Base-by-base conservation (phyloP, 2,329 filamentous ascomycete species). In the Xylariaceae sp. region DNA sequence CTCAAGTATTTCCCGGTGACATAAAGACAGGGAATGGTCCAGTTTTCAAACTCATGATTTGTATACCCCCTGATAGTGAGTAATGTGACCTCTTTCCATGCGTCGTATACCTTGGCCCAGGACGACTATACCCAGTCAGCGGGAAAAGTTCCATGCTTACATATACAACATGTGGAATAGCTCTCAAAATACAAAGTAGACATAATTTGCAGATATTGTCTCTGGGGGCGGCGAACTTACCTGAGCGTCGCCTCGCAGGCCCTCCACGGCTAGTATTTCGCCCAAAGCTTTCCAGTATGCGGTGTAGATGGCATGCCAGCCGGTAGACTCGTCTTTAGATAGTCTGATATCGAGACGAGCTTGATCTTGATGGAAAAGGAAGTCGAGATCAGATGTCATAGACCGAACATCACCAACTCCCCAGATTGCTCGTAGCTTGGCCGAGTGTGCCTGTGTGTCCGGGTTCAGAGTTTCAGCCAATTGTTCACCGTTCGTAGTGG, bases 11-110 rank as follows among this genome's bases (percentile, higher is more conserved):
- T 95, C 52, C 91, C 91, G 29, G 87, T 85, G 50, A 88, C 80
- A 67, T 97, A 97, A 40, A 99, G 78, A 67, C 89, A 91, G 3
- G 94, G 91, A 50, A 99, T 84, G 0, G 91, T 94, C 92, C 94
- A 99, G 34, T 90, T 86, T 61, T 89, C 85, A 64, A 97, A 89
- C 2, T 82, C 80, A 53, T 79, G 77, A 61, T 81, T 86, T 37
- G 85, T 86, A 69, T 96, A 96, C 34, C 90, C 91, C 62, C 90
- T 83, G 55, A 91, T 85, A 40, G 97, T 76, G 47, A 79, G 76
- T 59, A 87, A 88, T 45, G 88, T 83, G 58, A 97, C 68, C 41
- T 95, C 89, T 67, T 89, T 95, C 91, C 94, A 97, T 8, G 85
- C 76, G 58, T 91, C 87, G 67, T 96, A 99, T 0, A 91, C 88